These are phyloP conservation scores for Rhododendron ferrugineum DNA, from an alignment of 148 eudicot species.

Conservation along the genomic window DNA sequence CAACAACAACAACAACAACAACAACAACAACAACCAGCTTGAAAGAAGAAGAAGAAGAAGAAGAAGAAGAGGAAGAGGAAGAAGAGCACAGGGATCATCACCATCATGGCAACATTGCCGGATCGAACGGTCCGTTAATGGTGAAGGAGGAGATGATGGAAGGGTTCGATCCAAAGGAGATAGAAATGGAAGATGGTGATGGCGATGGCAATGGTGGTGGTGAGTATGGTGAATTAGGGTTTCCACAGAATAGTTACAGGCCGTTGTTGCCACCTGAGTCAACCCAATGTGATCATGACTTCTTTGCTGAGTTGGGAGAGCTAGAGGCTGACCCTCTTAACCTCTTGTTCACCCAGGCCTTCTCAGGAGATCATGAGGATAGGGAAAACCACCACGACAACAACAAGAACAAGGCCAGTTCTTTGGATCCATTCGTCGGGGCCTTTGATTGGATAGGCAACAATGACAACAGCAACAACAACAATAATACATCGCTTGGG, in stretches of 20 bases:
- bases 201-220: not conserved
- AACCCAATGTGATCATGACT: constrained; percentile 31
- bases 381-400: constrained; percentile 22
- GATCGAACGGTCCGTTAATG: not conserved
- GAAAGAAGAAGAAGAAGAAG: constrained; percentile 28
- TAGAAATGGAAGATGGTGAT: constrained; percentile 10
- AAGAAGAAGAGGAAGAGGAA: constrained; percentile 14
- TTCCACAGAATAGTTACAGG: constrained; percentile 29
- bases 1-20: not conserved
- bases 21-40: not conserved
- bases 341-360: constrained; percentile 38
- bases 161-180: not conserved
- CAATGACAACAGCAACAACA: constrained; percentile 4
- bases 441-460: constrained; percentile 49
- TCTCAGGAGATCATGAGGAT: constrained; percentile 19
- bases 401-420: not conserved
- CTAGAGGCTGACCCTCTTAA: constrained; percentile 50
- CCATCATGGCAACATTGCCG: not conserved
- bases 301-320: constrained; percentile 56
- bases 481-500: constrained; percentile 14
- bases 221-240: constrained; percentile 15
- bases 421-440: constrained; percentile 35
- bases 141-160: constrained; percentile 30
- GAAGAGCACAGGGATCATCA: not conserved
- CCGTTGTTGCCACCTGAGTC: constrained; percentile 27